These are phyloP conservation scores for Saccharum spontaneum DNA, from an alignment of 176 grass and related monocot species.

Conservation along the genomic window DNA sequence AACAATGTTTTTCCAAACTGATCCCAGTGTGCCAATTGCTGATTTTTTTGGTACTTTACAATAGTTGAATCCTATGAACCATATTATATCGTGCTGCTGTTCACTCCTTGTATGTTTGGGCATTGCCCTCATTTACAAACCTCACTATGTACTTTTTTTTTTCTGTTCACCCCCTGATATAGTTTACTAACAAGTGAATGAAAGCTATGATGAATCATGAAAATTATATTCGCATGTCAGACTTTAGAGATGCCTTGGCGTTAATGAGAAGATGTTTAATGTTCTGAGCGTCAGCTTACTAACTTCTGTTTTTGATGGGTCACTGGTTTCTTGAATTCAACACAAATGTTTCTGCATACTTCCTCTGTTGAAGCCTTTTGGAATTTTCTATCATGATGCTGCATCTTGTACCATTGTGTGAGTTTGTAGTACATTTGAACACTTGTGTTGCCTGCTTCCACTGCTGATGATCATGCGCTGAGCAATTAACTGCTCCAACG, in stretches of 20 bases:
- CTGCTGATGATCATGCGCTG: conserved; percentile 12
- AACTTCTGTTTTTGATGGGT: neutral
- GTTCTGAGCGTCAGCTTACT: neutral
- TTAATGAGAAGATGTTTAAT: conserved; percentile 53
- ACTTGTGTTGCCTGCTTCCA: neutral
- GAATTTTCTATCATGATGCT: neutral
- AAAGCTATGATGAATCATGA: conserved; percentile 25
- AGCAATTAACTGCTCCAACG: neutral
- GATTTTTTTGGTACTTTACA: neutral
- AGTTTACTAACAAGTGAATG: neutral
- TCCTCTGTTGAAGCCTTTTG: too few relatives aligned
- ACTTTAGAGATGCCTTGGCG: conserved; percentile 48
- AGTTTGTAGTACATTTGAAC: neutral
- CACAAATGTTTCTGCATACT: neutral
- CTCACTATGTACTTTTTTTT: too few relatives aligned
- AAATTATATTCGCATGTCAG: conserved; percentile 38
- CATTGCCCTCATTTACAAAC: neutral
- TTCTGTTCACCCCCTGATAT: neutral
- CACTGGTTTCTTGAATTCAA: neutral
- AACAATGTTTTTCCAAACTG: conserved; percentile 1
- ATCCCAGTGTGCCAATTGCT: neutral
- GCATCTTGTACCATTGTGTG: neutral
- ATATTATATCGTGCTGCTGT: neutral
- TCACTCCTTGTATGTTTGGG: neutral
- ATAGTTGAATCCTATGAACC: neutral